Conservation (phyloP, 2,329 filamentous ascomycete species). For the Cryphonectria nitschkei region DNA sequence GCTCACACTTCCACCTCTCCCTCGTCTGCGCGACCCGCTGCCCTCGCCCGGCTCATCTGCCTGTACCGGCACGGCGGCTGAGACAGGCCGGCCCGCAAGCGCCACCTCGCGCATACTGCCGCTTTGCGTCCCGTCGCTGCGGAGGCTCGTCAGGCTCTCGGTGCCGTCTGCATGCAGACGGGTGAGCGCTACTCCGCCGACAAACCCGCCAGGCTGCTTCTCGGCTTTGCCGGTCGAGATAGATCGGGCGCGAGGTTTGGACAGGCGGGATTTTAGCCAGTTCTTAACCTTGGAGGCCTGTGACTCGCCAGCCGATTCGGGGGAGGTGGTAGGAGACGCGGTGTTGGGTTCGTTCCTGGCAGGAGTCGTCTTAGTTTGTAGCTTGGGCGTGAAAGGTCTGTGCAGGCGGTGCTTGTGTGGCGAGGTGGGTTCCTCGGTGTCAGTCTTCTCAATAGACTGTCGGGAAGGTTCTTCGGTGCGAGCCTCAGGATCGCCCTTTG, state of each 20-base stretch:
- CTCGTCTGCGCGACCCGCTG: constrained; percentile 3
- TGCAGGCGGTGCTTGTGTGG: constrained; percentile 20
- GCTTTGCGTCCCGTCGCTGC: constrained; percentile 26
- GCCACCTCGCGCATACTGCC: constrained; percentile 41
- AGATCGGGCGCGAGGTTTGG: constrained; percentile 38
- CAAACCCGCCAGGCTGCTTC: constrained; percentile 37
- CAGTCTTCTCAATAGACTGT: background rate
- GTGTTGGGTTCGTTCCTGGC: constrained; percentile 19
- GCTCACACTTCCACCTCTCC: constrained; percentile 28
- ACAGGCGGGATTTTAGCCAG: constrained; percentile 50
- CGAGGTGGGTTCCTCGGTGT: constrained; percentile 33
- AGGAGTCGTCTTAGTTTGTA: constrained; percentile 27
- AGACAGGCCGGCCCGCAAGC: constrained; percentile 34
- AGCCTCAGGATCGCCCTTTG: constrained; percentile 30
- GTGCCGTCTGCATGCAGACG: constrained; percentile 33
- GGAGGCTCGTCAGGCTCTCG: constrained; percentile 39
- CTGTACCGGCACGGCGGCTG: constrained; percentile 33
- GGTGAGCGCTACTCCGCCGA: constrained; percentile 47
- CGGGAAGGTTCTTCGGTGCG: background rate
- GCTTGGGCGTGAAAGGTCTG: constrained; percentile 26
- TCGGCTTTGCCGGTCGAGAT: constrained; percentile 27
- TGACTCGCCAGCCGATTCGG: constrained; percentile 30
- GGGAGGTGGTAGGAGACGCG: constrained; percentile 26
- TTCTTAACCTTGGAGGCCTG: constrained; percentile 41
- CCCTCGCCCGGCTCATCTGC: constrained; percentile 28